These are phyloP conservation scores for Guadua angustifolia DNA, from an alignment of 176 grass and related monocot species.

Conservation along the genomic window DNA sequence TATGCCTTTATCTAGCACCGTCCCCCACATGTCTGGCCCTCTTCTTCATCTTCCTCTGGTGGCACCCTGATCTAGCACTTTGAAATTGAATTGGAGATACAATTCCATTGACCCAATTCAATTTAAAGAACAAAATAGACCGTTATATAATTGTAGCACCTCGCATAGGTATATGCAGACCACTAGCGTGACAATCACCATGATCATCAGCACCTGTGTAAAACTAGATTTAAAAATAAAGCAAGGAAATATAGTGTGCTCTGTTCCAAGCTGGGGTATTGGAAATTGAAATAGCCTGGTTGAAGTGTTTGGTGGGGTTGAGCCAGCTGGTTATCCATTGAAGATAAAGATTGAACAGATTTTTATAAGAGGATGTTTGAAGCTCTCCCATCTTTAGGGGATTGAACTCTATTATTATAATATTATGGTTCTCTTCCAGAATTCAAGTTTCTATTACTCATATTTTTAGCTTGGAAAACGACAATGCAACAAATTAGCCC, in stretches of 20 bases:
- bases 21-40: too few relatives aligned
- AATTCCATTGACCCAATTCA: too few relatives aligned
- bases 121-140: too few relatives aligned
- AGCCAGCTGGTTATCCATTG: background rate
- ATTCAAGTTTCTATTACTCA: background rate
- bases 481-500: too few relatives aligned
- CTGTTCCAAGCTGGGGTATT: background rate
- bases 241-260: background rate
- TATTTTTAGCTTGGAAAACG: background rate
- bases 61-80: too few relatives aligned
- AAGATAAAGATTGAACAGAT: background rate
- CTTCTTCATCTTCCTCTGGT: too few relatives aligned
- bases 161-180: background rate
- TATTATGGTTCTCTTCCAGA: background rate
- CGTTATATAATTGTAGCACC: background rate
- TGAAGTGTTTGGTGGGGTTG: too few relatives aligned
- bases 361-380: background rate
- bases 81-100: too few relatives aligned
- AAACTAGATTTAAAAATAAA: background rate
- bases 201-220: background rate
- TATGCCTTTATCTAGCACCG: too few relatives aligned
- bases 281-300: background rate
- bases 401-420: background rate
- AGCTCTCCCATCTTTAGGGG: background rate
- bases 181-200: background rate